A percentile compares a stretch with the other conserved stretches of the same genome.
phyloP scores from a whole-genome alignment of 2,329 filamentous ascomycete genomes.

The Calonectria multiphialidica region DNA sequence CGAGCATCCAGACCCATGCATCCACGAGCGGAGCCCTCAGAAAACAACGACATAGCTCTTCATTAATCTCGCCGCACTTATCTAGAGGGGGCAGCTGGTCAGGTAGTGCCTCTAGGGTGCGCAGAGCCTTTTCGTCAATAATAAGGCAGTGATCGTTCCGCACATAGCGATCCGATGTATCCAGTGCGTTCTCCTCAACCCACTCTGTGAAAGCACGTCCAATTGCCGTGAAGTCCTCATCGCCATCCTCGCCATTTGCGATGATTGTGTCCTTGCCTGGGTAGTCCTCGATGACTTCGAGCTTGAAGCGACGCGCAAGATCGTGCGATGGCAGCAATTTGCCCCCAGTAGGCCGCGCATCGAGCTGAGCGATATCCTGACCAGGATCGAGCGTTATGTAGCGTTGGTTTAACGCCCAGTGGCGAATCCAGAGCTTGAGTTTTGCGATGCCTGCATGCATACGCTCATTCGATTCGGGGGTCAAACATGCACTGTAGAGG shows the following conservation, averaged over 20 bases:
- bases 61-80: neutral
- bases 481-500: neutral
- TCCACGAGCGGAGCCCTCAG: neutral
- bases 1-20: neutral
- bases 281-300: neutral
- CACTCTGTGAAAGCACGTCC: neutral
- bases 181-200: neutral
- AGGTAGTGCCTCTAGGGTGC: neutral
- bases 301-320: neutral
- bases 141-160: neutral
- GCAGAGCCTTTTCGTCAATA: neutral
- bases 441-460: neutral
- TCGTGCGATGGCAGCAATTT: neutral
- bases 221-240: neutral
- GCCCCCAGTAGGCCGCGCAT: neutral
- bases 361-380: neutral
- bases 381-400: neutral
- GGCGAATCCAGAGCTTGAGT: neutral
- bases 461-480: neutral
- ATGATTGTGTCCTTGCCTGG: neutral
- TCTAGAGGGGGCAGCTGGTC: neutral
- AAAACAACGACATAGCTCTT: neutral
- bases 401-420: neutral
- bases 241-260: neutral
- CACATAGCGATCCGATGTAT: neutral